Base-by-base conservation (phyloP, 305 asterid genomes). In the Fraxinus dipetala region DNA sequence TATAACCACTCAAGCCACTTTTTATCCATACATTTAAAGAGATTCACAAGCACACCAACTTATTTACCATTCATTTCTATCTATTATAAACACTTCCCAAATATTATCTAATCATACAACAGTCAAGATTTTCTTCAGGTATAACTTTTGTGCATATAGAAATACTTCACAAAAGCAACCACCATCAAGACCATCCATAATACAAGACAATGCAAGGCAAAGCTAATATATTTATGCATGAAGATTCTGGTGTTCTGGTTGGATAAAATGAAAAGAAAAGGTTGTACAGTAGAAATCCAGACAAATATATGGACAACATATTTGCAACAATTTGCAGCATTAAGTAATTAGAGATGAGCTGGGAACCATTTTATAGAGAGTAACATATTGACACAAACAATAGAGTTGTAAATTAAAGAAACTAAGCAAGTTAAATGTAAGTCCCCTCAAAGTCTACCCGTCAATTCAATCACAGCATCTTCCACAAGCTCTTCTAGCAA, bases 401-500 rank as follows among this genome's bases (percentile, higher is more conserved):
- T 75, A 78, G 65, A 82, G 34, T 40, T 32, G 82, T 75, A 35
- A 67, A 75, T 51, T 69, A 43, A 80, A 67, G 34, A 40, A 83
- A 65, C 78, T 16, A 78, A 70, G 80, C 79, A 87, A 80, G 72
- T 81, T 63, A 78, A 84, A 43, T 5, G 26, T 16, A 70, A 31
- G 43, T 31, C 76, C 32, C 76, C 35, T 84, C 88, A 89, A 80
- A 54, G 83, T 87, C 90, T 78, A 87, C 91, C 93, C 76, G 92
- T 88, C 87, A 92, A 89, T 82, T 89, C 97, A 85, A 87, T 84
- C 88, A 95, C 88, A 11, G 91, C 86, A 70, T 93, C 98, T 32
- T 83, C 76, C 82, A 93, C 90, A 34, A 95, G 92, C 87, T 92
- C 97, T 48, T 89, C 97, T 87, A 95, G 86, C 91, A 95, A 75